Conservation (phyloP, 192 early-diverging fungal genomes). For the Piromyces finnis region DNA sequence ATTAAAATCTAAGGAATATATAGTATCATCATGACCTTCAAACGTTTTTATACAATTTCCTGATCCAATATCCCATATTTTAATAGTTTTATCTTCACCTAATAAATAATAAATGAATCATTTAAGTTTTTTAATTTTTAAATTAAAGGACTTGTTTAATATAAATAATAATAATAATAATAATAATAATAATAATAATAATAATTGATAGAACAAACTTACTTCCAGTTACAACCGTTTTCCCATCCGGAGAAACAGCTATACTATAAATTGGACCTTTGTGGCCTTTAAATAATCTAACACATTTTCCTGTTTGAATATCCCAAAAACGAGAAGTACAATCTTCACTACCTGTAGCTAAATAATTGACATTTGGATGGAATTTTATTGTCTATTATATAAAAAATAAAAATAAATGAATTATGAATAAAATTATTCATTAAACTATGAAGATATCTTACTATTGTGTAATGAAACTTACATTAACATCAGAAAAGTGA, state of each 20-base stretch:
- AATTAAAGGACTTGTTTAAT: too few species aligned
- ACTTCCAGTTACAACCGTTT: conserved; percentile 72
- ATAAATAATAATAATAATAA: too few species aligned
- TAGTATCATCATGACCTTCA: conserved; percentile 61
- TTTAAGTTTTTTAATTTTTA: too few species aligned
- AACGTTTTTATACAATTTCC: conserved; percentile 68
- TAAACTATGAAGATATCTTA: too few species aligned
- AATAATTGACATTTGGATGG: conserved; percentile 89
- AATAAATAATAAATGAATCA: not conserved
- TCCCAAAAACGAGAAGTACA: conserved; percentile 80
- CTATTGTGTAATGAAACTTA: too few species aligned
- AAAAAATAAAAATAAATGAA: not conserved
- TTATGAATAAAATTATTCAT: too few species aligned
- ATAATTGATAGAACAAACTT: not conserved
- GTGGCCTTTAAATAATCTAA: conserved; percentile 81
- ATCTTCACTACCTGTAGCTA: conserved; percentile 84
- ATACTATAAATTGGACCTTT: conserved; percentile 60
- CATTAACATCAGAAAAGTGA: conserved; percentile 92
- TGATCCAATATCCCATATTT: conserved; percentile 82
- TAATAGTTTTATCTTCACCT: conserved; percentile 63
- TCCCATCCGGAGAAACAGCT: conserved; percentile 83
- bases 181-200: too few species aligned
- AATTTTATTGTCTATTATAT: conserved; percentile 59
- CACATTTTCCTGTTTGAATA: conserved; percentile 71
- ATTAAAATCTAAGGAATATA: conserved; percentile 78